Evolutionary conservation across 2,329 filamentous ascomycete species (phyloP).

Genomic region (Fusarium vanettenii): DNA sequence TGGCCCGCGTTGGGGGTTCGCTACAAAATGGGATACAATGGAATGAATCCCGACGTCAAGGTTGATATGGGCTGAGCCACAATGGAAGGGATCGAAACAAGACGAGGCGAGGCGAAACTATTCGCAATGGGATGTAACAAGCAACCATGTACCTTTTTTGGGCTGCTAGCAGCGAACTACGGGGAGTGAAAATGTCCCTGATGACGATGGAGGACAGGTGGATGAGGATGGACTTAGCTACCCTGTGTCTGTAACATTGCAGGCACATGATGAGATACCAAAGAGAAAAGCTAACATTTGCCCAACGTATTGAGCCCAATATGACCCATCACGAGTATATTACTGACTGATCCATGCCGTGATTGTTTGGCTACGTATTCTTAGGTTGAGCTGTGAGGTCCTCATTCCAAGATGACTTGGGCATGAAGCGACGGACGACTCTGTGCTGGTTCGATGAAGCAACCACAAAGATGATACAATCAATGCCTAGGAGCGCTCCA

Average conservation of each 20-base stretch:
- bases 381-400: background rate
- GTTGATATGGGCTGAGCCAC: slow-evolving; percentile 9
- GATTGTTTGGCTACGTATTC: background rate
- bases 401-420: background rate
- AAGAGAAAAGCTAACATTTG: slow-evolving; percentile 11
- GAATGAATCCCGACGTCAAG: background rate
- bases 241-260: slow-evolving; percentile 17
- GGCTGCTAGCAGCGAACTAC: background rate
- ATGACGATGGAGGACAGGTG: slow-evolving; percentile 6
- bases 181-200: background rate
- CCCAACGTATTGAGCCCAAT: background rate
- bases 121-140: slow-evolving; percentile 2
- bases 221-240: slow-evolving; percentile 1
- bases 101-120: background rate
- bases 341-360: background rate
- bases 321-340: background rate
- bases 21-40: slow-evolving; percentile 8
- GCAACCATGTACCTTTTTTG: background rate
- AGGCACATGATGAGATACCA: slow-evolving; percentile 29
- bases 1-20: slow-evolving; percentile 27
- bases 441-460: background rate
- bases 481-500: background rate
- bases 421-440: background rate
- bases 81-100: background rate
- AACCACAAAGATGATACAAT: background rate